Base-by-base conservation (phyloP, 2,329 filamentous ascomycete genomes). In the Ilyonectria sp. region DNA sequence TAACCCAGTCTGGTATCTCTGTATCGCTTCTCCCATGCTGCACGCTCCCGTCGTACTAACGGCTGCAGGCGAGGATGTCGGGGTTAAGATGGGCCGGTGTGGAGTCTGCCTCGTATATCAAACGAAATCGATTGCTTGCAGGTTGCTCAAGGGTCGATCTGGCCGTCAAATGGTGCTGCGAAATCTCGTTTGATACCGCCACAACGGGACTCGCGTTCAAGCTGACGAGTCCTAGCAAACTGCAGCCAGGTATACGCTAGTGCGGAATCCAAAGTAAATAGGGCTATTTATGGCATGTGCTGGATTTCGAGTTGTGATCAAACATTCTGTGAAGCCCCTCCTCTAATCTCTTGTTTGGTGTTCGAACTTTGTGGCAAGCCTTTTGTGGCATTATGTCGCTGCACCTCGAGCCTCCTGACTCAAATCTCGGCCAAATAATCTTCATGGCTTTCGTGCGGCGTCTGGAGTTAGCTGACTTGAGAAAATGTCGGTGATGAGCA, bases 11-110 rank as follows among this genome's bases (percentile, higher is more conserved):
- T 21, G 17, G 49, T 33, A 47, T 50, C 54, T 44, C 53, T 67
- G 54, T 56, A 61, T 40, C 31, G 29, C 60, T 61, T 67, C 40
- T 59, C 59, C 53, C 21, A 66, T 68, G 63, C 68, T 66, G 65
- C 68, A 70, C 55, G 67, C 70, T 68, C 65, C 55, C 63, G 67
- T 77, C 67, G 60, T 67, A 76, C 72, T 44, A 58, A 37, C 53
- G 54, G 35, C 47, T 50, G 44, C 49, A 54, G 63, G 67, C 47
- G 50, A 58, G 44, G 53, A 35, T 29, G 31, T 47, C 19, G 31
- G 37, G 43, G 60, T 44, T 33, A 23, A 35, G 21, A 54, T 46
- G 58, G 63, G 56, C 35, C 19, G 35, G 17, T 57, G 69, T 57
- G 63, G 63, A 31, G 59, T 56, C 49, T 50, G 55, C 59, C 50